Base-by-base conservation (phyloP, 1,139 yeast genomes). In the Pichia sp. region DNA sequence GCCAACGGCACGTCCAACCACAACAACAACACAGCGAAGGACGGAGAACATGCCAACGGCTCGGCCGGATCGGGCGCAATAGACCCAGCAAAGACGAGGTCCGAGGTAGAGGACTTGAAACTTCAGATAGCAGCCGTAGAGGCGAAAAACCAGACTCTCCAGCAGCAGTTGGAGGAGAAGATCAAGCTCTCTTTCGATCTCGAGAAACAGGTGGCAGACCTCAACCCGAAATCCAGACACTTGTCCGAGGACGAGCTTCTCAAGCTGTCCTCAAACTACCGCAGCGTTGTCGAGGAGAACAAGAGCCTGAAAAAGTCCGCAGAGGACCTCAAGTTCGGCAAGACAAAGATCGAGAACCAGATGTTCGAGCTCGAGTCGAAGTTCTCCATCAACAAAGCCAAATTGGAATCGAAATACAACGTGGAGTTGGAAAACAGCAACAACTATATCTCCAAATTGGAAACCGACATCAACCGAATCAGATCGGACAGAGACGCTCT, bases 401-500 rank as follows among this genome's bases (percentile, higher is more conserved):
- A 70, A 34, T 77, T 70, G 62, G 73, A 72, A 70, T 72, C 64
- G 52, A 74, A 70, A 56, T 74, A 69, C 54, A 75, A 67, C 63
- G 70, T 67, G 45, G 69, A 67, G 49, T 42, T 62, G 19, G 57
- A 57, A 13, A 52, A 60, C 19, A 61, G 61, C 46, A 64, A 62
- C 46, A 53, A 47, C 8, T 60, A 65, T 52, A 59, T 85, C 19
- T 70, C 75, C 16, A 80, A 78, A 59, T 73, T 81, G 48, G 97
- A 92, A 65, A 76, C 76, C 47, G 97, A 90, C 69, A 75, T 90
- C 53, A 84, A 83, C 0, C 79, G 98, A 62, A 84, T 93, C 51
- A 78, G 99, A 64, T 78, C 90, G 0, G 82, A 85, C 31, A 77
- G 99, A 62, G 98, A 92, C 70, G 96, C 89, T 50, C 72, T 90